Base-by-base conservation (phyloP, 495 filamentous ascomycete species). In the Tuber melanosporum region DNA sequence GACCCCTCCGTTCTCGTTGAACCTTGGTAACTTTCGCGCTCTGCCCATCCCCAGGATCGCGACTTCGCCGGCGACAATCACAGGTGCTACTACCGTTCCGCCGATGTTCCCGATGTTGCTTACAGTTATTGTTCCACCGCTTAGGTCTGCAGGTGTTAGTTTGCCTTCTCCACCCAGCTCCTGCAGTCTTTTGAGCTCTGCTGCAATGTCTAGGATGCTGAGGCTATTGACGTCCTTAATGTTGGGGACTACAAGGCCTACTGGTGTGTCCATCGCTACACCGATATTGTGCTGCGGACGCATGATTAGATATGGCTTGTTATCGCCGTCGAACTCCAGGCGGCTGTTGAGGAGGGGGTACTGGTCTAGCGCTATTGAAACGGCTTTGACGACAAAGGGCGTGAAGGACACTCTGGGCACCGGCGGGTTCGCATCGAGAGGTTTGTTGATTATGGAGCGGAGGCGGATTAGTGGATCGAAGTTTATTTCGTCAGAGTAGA, bases 31-130 rank as follows among this genome's bases (percentile, higher is more conserved):
- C 1, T 88, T 87, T 81, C 89, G 91, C 82, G 91, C 90, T 83
- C 91, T 90, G 12, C 96, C 96, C 46, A 99, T 86, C 1, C 96
- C 96, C 4, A 99, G 85, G 82, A 99, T 98, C 15, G 93, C 94
- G 36, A 98, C 92, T 84, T 99, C 95, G 66, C 87, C 91, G 70
- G 91, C 89, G 41, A 96, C 91, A 76, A 98, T 91, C n/a, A 99
- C 91, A 1, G 96, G 96, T 7, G 91, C 89, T 41, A 98, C 90
- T 80, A 96, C 97, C 0, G 92, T 95, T 5, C 96, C 96, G 26
- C 96, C 96, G 62, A 99, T 94, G 78, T 90, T 96, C n/a, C 96
- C 96, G 77, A 99, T 94, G 82, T 99, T 99, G 76, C 93, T 97
- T 42, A 99, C 89, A 0, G 96, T 98, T 82, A 99, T 94, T 0